Base-by-base conservation (phyloP, 2,329 filamentous ascomycete species). In the Apiospora marii region DNA sequence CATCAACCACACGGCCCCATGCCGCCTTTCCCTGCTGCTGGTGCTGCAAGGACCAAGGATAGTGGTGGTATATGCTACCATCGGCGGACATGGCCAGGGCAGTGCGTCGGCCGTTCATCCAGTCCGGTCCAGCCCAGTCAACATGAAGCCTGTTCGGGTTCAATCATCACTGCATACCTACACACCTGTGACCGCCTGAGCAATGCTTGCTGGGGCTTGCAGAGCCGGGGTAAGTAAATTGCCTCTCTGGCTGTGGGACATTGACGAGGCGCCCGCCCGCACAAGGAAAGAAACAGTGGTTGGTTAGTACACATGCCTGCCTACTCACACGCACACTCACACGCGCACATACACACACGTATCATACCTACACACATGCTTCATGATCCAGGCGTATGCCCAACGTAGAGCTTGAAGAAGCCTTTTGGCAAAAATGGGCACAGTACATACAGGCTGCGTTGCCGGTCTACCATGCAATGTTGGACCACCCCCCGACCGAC, bases 191-290 rank as follows among this genome's bases (percentile, higher is more conserved):
- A 64, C 58, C 58, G 34, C 58, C 58, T 64, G 58, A 64, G 34
- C 30, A 64, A 64, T 41, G 58, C 58, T 41, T 41, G 58, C 58
- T 41, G 58, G 34, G 58, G 58, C 30, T 41, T 64, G 58, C 58
- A 64, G 58, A n/a, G 58, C 34, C 34, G 58, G 58, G 58, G 41
- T 64, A 37, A 64, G 58, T 64, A 64, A 64, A 64, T 64, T 64
- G 58, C 34, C 58, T 64, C 34, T 37, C 53, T 64, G 22, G 58
- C 58, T 41, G 58, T 64, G 58, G 58, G 30, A 64, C 58, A 64
- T 41, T 64, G 58, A 34, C 58, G 58, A 64, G 58, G 58, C 58
- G 58, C 58, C 58, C 58, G 58, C 53, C 53, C 30, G 30, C 53
- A n/a, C 53, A 61, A 37, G 30, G 19, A 37, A n/a, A 24, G 30